These are phyloP conservation scores for Blastocrithidia nonstop DNA, from an alignment of 208 protist species.

Conservation along the genomic window DNA sequence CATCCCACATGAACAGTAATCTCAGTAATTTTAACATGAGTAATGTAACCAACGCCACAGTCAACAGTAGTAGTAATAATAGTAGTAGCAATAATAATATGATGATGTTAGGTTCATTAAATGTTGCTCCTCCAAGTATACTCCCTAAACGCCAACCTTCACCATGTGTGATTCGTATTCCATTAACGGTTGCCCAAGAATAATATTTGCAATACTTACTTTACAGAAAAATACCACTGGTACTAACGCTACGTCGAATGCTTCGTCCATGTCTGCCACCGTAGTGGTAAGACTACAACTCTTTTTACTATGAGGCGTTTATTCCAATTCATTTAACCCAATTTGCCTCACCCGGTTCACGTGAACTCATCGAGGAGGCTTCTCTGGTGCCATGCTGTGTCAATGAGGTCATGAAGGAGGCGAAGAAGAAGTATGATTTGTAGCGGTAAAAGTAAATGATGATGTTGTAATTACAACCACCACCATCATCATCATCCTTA, in stretches of 20 bases:
- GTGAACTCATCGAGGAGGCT: slow-evolving; percentile 14
- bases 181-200: slow-evolving; percentile 33
- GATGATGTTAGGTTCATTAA: background rate
- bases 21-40: no score
- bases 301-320: slow-evolving; percentile 39
- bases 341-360: slow-evolving; percentile 50
- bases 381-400: slow-evolving; percentile 14
- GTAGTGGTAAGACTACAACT: slow-evolving; percentile 78
- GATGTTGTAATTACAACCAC: background rate
- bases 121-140: slow-evolving; percentile 8
- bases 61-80: no score
- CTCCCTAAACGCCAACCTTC: slow-evolving; percentile 23
- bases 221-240: slow-evolving; percentile 20
- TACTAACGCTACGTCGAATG: slow-evolving; percentile 38
- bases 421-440: background rate
- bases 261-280: slow-evolving; percentile 36
- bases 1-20: no score
- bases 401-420: background rate
- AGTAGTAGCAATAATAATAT: no score
- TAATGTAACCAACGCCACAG: background rate
- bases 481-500: background rate
- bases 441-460: background rate
- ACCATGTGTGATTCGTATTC: slow-evolving; percentile 63
- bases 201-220: slow-evolving; percentile 31
- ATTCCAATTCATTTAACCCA: slow-evolving; percentile 28